Base-by-base conservation (phyloP, 2,329 filamentous ascomycete species). In the Aspergillus puulaauensis region DNA sequence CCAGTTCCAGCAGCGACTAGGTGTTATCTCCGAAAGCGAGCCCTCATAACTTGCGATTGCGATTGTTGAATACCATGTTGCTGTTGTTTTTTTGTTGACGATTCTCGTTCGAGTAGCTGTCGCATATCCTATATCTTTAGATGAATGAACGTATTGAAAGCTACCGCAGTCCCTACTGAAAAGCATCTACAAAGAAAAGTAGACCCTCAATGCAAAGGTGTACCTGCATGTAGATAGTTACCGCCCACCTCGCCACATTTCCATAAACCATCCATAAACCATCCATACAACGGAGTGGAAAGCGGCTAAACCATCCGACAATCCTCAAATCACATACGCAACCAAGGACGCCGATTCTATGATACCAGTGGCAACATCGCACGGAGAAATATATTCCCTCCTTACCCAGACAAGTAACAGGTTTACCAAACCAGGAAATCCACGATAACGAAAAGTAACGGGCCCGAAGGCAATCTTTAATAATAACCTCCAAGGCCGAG, bases 1-100 rank as follows among this genome's bases (percentile, higher is more conserved):
- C 63, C 12, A 64, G 60, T 19, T 65, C 63, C 3, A 66, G 67
- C 47, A 68, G 67, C 58, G 63, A 62, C 35, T 63, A 39, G 52
- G 43, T 19, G 39, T 60, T 45, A 53, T 39, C 52, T 58, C 17
- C 54, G 15, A 35, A 58, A 35, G n/a, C 6, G n/a, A 33, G 23
- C 31, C 40, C 24, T 21, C n/a, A 33, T 11, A 40, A 17, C n/a
- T 51, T n/a, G 24, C 7, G n/a, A 9, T 23, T 53, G 51, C 15
- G 14, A n/a, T 52, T 37, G 43, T 48, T 23, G 33, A 51, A 35
- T 52, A 41, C 19, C 43, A 46, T 50, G 23, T 35, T 39, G 31
- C 23, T 56, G 24, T 35, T 33, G 33, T 35, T 31, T 21, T n/a
- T 27, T 23, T 33, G 17, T 4, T 17, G 24, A 35, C 27, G 43